Conservation (phyloP, 306 rosid genomes). For the Clitoria ternatea region DNA sequence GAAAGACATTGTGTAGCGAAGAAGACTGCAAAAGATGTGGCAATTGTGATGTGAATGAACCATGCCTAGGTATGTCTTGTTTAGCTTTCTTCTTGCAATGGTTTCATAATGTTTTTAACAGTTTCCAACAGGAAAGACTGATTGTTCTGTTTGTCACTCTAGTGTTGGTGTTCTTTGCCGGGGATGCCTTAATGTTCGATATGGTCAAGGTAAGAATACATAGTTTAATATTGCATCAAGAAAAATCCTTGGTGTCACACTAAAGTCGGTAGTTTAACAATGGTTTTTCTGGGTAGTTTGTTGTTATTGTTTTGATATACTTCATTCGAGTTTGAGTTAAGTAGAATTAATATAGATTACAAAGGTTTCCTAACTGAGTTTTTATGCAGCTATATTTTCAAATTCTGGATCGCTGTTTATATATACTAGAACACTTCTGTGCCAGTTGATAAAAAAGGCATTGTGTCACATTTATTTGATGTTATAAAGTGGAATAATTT, state of each 20-base stretch:
- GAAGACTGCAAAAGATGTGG: constrained; percentile 75
- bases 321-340: too few species aligned
- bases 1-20: constrained; percentile 69
- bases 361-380: too few species aligned
- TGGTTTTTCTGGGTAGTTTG: too few species aligned
- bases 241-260: neutral
- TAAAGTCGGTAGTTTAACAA: too few species aligned
- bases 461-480: too few species aligned
- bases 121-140: constrained; percentile 59
- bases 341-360: too few species aligned
- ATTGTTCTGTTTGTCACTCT: constrained; percentile 75
- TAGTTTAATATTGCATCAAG: neutral
- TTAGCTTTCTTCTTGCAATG: neutral
- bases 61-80: constrained; percentile 53
- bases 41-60: constrained; percentile 48
- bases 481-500: too few species aligned
- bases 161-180: constrained; percentile 63
- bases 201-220: constrained; percentile 62
- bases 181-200: constrained; percentile 70
- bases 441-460: too few species aligned
- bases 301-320: too few species aligned
- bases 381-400: too few species aligned
- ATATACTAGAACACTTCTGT: too few species aligned
- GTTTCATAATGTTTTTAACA: constrained; percentile 10
- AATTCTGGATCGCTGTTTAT: too few species aligned